Evolutionary conservation across 345 rosid genomes (phyloP), one percentile per base, ranked within the genome.

Genomic region (Salix viminalis): DNA sequence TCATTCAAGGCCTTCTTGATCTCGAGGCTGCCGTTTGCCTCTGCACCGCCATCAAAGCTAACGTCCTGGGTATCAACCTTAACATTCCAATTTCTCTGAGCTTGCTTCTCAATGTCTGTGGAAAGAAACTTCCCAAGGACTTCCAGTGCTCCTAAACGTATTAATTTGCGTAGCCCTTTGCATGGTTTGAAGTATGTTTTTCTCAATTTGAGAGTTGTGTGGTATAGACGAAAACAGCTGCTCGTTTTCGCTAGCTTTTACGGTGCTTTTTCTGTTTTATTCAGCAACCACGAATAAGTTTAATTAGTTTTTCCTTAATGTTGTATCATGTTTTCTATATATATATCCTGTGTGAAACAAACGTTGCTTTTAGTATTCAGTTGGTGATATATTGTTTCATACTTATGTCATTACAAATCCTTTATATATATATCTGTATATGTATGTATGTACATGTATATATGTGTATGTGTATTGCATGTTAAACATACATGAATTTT

Each of bases 11-110:
- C 62, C 89, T 88, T 4, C 86, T 82, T 46, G 86, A 88, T 79
- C 80, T 86, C 65, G 91, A 88, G 72, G 89, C 91, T 26, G 89
- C 91, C 46, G 77, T 81, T 50, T 88, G 91, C 79, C 91, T 88
- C 44, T 88, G 91, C 83, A 88, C 89, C 3, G 89, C 89, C 37
- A 81, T 88, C 48, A 86, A 79, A 83, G 89, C 85, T 65, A 86
- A 83, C 74, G 21, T 88, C 73, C 78, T 88, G 76, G 91, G 91
- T 30, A 83, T 88, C 77, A 83, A 84, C 83, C 84, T 88, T 44
- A 84, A 88, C 76, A 30, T 88, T 24, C 91, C 91, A 41, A 30
- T 88, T 36, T 83, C 87, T 4, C 65, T 88, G 36, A 88, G 86
- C 84, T 83, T 88, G 65, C 89, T 88, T 73, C 85, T 88, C 50